A percentile compares a stretch with the other conserved stretches of the same genome.
Evolutionary conservation across 1,284 basidiomycete species (phyloP).

Genomic region (Puccinia coronata): DNA sequence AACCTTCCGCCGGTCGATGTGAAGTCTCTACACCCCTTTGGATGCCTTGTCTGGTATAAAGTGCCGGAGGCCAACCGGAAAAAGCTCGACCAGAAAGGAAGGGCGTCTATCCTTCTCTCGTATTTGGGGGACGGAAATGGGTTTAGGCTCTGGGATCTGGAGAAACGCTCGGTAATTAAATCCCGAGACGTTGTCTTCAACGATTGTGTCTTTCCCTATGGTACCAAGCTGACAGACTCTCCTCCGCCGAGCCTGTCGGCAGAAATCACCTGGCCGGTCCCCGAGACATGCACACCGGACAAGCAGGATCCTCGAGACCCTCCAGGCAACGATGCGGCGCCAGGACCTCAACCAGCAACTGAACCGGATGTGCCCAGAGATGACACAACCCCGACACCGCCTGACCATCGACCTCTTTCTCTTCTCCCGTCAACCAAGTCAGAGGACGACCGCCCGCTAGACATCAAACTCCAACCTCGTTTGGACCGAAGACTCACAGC

Average conservation of each 20-base stretch:
- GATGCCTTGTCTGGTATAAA: constrained; percentile 2
- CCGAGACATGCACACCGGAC: too few relatives aligned
- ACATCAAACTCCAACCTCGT: neutral
- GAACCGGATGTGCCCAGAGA: too few relatives aligned
- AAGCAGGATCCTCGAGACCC: too few relatives aligned
- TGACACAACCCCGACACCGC: too few relatives aligned
- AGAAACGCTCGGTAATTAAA: neutral
- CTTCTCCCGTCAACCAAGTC: too few relatives aligned
- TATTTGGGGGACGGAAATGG: constrained; percentile 12
- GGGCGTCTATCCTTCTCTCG: constrained; percentile 1
- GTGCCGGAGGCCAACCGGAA: neutral
- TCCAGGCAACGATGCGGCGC: too few relatives aligned
- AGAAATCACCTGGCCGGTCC: too few relatives aligned
- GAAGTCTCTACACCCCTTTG: constrained; percentile 5
- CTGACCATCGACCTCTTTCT: too few relatives aligned
- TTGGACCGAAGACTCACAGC: neutral
- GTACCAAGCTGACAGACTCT: too few relatives aligned
- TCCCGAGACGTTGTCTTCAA: neutral
- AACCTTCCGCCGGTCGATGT: neutral
- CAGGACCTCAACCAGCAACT: too few relatives aligned
- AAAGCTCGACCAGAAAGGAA: neutral
- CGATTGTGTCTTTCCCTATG: neutral
- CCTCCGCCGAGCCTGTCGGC: too few relatives aligned
- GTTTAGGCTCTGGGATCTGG: neutral
- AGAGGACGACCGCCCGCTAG: neutral